These are phyloP conservation scores for Euphorbia peplus DNA, from an alignment of 345 rosid genomes.

Conservation along the genomic window DNA sequence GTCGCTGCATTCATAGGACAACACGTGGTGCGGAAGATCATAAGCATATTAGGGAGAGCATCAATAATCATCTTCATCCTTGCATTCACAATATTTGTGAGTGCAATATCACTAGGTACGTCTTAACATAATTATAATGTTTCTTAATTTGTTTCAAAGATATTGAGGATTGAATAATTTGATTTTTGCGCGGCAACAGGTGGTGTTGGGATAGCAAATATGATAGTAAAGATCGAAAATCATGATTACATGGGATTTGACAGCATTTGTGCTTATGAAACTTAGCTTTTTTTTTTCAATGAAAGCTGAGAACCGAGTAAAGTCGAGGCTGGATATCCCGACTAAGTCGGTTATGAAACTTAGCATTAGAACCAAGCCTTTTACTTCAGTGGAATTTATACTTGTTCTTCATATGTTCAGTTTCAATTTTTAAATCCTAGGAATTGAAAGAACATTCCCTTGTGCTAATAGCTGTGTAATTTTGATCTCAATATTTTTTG, in stretches of 20 bases:
- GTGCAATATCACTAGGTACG: constrained; percentile 26
- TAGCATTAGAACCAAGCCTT: background rate
- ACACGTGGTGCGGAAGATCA: constrained; percentile 21
- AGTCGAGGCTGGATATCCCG: no score
- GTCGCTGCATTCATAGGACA: constrained; percentile 29
- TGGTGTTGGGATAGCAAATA: constrained; percentile 25
- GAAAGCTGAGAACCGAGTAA: no score
- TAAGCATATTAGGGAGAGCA: constrained; percentile 26
- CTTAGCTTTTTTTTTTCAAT: no score
- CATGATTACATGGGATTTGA: constrained; percentile 26
- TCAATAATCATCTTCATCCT: constrained; percentile 29
- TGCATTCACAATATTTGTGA: constrained; percentile 23
- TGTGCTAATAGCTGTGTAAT: background rate
- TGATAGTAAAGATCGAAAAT: constrained; percentile 19
- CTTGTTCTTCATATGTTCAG: no score
- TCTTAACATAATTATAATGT: background rate
- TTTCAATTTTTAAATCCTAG: background rate
- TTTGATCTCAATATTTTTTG: background rate
- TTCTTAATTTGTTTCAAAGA: no score
- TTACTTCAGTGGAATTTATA: no score
- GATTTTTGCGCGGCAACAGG: constrained; percentile 10
- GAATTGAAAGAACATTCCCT: background rate
- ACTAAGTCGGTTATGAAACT: background rate
- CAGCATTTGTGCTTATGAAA: constrained; percentile 11
- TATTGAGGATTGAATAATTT: background rate